Base-by-base conservation (phyloP, 257 asterid genomes). In the Nicotiana sylvestris region DNA sequence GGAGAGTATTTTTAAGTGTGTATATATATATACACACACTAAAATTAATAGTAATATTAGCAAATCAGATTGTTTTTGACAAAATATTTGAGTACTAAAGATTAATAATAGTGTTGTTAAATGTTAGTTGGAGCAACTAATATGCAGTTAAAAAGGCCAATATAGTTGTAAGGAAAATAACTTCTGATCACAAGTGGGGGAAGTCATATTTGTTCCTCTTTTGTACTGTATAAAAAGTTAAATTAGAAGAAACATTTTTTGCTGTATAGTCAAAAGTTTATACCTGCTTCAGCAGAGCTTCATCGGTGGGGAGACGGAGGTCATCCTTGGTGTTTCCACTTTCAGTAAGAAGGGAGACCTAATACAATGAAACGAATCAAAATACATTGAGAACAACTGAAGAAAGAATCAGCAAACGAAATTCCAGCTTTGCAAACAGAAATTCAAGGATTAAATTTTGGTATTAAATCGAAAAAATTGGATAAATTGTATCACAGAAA, bases 261-360 rank as follows among this genome's bases (percentile, higher is more conserved):
- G 27, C 43, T 1, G 0, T 25, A 13, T 15, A 0, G 15, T 11
- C 13, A 3, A 1, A 13, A 39, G 25, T 33, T 32, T 29, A 43
- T 72, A 90, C 97, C 93, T 87, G 96, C 83, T 70, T 78, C 65
- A 92, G 97, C 83, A 93, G 92, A 87, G 2, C 81, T 12, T 92
- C 98, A 87, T 93, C 97, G 2, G 93, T 90, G 46, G 98, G 97
- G 82, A 93, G 98, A 89, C 82, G 88, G 85, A 92, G 83, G 83
- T 93, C 95, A 86, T 93, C 98, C 81, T 93, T 93, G 56, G 97
- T 92, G 70, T 86, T 87, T 58, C 97, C 98, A 83, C 81, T 93
- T 37, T 92, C 98, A 84, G 98, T 93, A 86, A 93, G 90, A 85
- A 92, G 93, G 35, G 94, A 91, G 83, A 93, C 97, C 98, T 93